These are phyloP conservation scores for Fusarium denticulatum DNA, from an alignment of 2,329 filamentous ascomycete species.

Conservation along the genomic window DNA sequence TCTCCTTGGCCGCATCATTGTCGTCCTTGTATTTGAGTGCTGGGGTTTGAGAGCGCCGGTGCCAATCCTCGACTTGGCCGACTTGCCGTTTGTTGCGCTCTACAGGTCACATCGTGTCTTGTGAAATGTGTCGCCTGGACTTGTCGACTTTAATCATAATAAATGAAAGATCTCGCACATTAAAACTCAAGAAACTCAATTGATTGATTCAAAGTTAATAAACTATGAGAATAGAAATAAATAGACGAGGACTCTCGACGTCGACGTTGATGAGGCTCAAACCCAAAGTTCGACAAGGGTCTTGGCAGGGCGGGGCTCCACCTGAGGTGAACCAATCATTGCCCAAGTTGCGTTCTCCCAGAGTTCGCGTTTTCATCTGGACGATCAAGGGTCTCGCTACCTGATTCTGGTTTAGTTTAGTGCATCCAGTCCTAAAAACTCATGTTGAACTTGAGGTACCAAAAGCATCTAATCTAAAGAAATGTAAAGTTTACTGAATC, in stretches of 20 bases:
- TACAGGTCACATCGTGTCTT: too few species aligned
- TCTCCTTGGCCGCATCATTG: neutral
- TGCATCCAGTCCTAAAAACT: neutral
- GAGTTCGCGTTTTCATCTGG: neutral
- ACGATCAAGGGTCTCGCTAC: neutral
- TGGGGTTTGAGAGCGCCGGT: too few species aligned
- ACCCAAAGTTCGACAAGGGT: neutral
- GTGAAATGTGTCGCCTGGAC: too few species aligned
- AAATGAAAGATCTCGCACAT: too few species aligned
- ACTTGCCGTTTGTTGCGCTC: too few species aligned
- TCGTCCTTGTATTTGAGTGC: neutral
- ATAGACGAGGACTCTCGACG: neutral
- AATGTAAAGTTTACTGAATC: too few species aligned
- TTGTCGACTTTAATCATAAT: too few species aligned
- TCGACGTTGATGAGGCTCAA: neutral
- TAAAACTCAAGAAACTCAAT: too few species aligned
- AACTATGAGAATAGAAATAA: neutral
- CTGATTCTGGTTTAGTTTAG: neutral
- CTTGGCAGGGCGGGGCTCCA: neutral
- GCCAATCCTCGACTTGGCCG: too few species aligned
- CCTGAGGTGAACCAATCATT: neutral
- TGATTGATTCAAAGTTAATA: too few species aligned
- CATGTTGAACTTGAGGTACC: neutral
- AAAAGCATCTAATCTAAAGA: neutral
- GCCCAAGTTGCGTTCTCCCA: accelerated